Conservation (phyloP, 768 basidiomycete genomes). For the Mycena metata region DNA sequence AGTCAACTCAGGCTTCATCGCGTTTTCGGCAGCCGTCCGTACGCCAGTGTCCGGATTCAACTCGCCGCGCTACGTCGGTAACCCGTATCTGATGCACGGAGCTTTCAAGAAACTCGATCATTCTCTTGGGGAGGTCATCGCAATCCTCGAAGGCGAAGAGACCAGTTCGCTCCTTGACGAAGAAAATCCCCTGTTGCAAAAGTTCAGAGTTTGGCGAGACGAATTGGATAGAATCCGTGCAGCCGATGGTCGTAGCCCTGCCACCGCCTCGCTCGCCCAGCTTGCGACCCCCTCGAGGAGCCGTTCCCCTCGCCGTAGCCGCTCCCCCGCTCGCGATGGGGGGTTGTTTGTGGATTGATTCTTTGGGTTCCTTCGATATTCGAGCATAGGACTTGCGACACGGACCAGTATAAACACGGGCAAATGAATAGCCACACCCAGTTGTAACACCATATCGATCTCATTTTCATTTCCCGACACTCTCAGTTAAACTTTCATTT, state of each 20-base stretch:
- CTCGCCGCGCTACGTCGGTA: slow-evolving; percentile 54
- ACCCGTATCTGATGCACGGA: slow-evolving; percentile 60
- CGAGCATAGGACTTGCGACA: neutral
- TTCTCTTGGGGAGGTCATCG: slow-evolving; percentile 58
- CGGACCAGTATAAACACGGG: slow-evolving; percentile 20
- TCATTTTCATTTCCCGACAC: slow-evolving; percentile 19
- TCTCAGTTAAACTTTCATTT: slow-evolving; percentile 3
- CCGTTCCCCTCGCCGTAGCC: slow-evolving; percentile 32
- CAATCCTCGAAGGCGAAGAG: slow-evolving; percentile 60
- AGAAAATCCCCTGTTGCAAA: slow-evolving; percentile 52
- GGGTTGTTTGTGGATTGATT: slow-evolving; percentile 38
- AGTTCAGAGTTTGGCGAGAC: slow-evolving; percentile 58
- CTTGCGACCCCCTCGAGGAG: slow-evolving; percentile 54
- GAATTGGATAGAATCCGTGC: slow-evolving; percentile 54
- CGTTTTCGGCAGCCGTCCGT: slow-evolving; percentile 40
- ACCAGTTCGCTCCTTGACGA: slow-evolving; percentile 51
- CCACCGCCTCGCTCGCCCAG: slow-evolving; percentile 45
- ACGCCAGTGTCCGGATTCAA: slow-evolving; percentile 39
- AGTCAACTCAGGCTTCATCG: slow-evolving; percentile 4
- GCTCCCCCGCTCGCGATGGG: slow-evolving; percentile 26
- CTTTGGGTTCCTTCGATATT: slow-evolving; percentile 16
- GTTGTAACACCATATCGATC: slow-evolving; percentile 15
- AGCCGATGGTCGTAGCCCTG: slow-evolving; percentile 29
- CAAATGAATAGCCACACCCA: slow-evolving; percentile 5
- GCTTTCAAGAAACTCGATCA: slow-evolving; percentile 60